Evolutionary conservation across 208 protist species (phyloP).

Genomic region (Trypanosoma avium): DNA sequence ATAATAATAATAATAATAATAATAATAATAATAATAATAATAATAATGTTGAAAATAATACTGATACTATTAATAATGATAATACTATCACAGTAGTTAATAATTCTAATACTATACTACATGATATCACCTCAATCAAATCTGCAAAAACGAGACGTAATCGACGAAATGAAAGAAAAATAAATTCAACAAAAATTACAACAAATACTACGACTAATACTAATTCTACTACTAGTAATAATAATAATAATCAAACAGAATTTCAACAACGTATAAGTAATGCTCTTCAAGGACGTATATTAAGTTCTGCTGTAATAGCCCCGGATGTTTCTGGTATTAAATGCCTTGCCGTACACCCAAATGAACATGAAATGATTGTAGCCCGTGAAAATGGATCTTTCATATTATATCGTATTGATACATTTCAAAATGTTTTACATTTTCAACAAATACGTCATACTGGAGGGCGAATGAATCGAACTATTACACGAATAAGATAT

Average conservation of each 20-base stretch:
- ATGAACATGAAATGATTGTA: conserved; percentile 60
- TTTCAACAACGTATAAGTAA: too few relatives aligned
- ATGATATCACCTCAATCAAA: too few relatives aligned
- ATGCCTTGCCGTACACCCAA: conserved; percentile 59
- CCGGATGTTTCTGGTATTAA: conserved; percentile 80
- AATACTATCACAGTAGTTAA: too few relatives aligned
- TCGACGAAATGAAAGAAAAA: too few relatives aligned
- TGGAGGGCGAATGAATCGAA: conserved; percentile 63
- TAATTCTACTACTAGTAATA: background rate
- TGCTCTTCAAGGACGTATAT: conserved; percentile 38
- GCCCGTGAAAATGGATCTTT: conserved; percentile 85
- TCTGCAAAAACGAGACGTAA: too few relatives aligned
- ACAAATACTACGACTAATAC: too few relatives aligned
- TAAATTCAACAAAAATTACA: too few relatives aligned
- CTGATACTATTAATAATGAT: too few relatives aligned
- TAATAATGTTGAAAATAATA: too few relatives aligned
- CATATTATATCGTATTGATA: conserved; percentile 56
- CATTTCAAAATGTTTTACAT: conserved; percentile 81
- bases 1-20: too few relatives aligned
- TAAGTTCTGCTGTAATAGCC: conserved; percentile 76
- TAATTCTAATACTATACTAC: too few relatives aligned
- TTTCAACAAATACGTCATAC: conserved; percentile 75
- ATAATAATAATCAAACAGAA: background rate
- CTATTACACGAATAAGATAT: conserved; percentile 69
- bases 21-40: too few relatives aligned